Evolutionary conservation across 768 basidiomycete species (phyloP).

Genomic region (Panaeolus cyanescens): DNA sequence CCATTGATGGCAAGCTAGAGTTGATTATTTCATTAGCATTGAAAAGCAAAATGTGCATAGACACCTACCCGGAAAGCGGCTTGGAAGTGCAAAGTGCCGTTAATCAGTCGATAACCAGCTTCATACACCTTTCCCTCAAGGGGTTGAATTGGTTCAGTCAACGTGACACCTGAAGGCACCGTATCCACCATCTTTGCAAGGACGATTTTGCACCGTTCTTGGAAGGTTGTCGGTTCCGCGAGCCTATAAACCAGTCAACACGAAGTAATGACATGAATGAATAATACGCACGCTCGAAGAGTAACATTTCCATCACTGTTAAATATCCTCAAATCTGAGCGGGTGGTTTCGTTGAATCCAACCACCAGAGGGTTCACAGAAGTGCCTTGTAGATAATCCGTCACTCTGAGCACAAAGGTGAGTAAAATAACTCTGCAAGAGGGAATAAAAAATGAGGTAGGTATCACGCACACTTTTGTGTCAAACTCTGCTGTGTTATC

Average conservation of each 20-base stretch:
- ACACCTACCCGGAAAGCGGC: neutral
- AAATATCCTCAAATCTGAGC: conserved; percentile 38
- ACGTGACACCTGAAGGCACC: conserved; percentile 34
- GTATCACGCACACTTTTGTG: conserved; percentile 26
- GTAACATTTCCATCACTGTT: conserved; percentile 34
- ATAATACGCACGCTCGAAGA: conserved; percentile 28
- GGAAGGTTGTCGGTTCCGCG: neutral
- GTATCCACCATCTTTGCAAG: conserved; percentile 39
- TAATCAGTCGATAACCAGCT: neutral
- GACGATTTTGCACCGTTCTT: conserved; percentile 22
- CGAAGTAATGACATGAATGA: neutral
- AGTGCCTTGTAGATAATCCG: conserved; percentile 36
- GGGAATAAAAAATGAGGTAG: neutral
- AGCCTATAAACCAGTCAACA: neutral
- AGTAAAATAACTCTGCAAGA: neutral
- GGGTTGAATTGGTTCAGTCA: conserved; percentile 36
- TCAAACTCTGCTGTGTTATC: conserved; percentile 35
- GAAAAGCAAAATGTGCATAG: neutral
- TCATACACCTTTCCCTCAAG: conserved; percentile 18
- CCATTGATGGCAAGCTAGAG: conserved; percentile 1
- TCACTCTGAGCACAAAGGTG: conserved; percentile 24
- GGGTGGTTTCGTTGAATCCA: conserved; percentile 29
- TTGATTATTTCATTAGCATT: neutral
- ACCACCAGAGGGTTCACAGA: conserved; percentile 38
- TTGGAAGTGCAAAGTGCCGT: neutral